phyloP scores from a whole-genome alignment of 768 basidiomycete genomes.

The Trametes coccinea region DNA sequence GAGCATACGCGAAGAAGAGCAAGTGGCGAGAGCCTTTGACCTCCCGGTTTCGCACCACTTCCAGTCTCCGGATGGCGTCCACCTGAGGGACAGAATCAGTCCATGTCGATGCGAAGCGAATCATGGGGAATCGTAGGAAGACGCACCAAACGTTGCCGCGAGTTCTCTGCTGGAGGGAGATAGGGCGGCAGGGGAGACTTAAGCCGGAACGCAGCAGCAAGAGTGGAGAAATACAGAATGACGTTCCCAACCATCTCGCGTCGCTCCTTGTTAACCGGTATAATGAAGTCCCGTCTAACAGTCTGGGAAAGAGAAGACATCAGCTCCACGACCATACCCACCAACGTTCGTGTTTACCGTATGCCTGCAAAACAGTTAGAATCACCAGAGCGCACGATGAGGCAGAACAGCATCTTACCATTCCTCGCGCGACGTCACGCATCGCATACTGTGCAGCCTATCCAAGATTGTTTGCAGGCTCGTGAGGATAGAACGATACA shows the following conservation, averaged over 20 bases:
- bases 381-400: slow-evolving; percentile 10
- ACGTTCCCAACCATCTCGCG: slow-evolving; percentile 96
- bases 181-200: slow-evolving; percentile 96
- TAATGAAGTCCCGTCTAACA: slow-evolving; percentile 83
- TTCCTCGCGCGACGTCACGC: slow-evolving; percentile 94
- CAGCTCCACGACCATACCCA: background rate
- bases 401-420: slow-evolving; percentile 53
- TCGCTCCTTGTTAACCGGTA: slow-evolving; percentile 86
- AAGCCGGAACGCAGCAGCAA: slow-evolving; percentile 76
- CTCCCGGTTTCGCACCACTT: slow-evolving; percentile 85
- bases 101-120: background rate
- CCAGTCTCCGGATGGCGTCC: slow-evolving; percentile 75
- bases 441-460: slow-evolving; percentile 91
- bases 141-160: slow-evolving; percentile 74
- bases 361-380: slow-evolving; percentile 50
- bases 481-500: slow-evolving; percentile 82
- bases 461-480: slow-evolving; percentile 86
- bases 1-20: slow-evolving; percentile 90
- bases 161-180: slow-evolving; percentile 88
- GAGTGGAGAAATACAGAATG: slow-evolving; percentile 81
- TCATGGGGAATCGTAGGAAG: background rate
- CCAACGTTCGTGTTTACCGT: slow-evolving; percentile 47
- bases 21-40: slow-evolving; percentile 82
- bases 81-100: slow-evolving; percentile 48
- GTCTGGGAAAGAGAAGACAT: slow-evolving; percentile 45